Base-by-base conservation (phyloP, 208 protist species). In the Polymyxa betae region DNA sequence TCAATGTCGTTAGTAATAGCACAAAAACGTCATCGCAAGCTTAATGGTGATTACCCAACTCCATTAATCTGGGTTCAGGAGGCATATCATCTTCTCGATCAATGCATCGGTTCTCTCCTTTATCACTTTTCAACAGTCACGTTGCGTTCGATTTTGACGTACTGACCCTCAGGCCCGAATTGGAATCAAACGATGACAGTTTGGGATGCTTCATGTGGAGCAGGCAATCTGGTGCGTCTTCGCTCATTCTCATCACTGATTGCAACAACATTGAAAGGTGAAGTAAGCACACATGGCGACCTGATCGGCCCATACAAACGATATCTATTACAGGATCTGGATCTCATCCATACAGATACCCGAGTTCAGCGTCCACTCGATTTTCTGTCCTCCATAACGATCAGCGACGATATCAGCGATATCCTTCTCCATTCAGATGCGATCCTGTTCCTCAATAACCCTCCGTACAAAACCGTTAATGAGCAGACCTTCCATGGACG, bases 391-490 rank as follows among this genome's bases (percentile, higher is more conserved):
- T 66, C 54, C 54, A 66, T 66, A 29, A 29, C 16, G 16, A 29
- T 29, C 20, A 16, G 20, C 54, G 54, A 66, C 16, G 20, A 16
- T 16, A 32, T 66, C 54, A 16, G 16, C 20, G 20, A 16, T 29
- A 66, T 29, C 20, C 54, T 66, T 16, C 54, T 32, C 20, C 20
- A 16, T 16, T 16, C 54, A 16, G 29, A 66, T 29, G 54, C 20
- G 54, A 66, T 66, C 54, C 20, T 66, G 20, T 66, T 66, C 54
- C 54, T 66, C 20, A 66, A 66, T 29, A 66, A 66, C 54, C 54
- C 54, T 16, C 54, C 54, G 54, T 66, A 66, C 54, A 66, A 66
- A 29, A 66, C 54, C 54, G 54, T 29, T 29, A 66, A 66, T 29
- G 54, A 66, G 54, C 54, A 66, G 54, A 32, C 54, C 20, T 66